Conservation (phyloP, 1,284 basidiomycete genomes). For the Earliella scabrosa region DNA sequence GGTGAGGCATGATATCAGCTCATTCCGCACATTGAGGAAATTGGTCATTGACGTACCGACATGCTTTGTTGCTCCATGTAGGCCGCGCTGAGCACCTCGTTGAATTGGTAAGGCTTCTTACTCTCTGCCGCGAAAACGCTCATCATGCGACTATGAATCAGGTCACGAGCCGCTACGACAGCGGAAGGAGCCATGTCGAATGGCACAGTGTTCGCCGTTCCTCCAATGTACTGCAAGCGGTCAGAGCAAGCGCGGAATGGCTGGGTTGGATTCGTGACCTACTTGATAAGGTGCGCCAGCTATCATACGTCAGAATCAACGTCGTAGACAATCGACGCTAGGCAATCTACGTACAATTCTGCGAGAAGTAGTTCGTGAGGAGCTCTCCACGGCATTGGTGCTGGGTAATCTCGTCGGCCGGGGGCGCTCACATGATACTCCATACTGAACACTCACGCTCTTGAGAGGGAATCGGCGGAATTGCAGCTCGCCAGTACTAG, state of each 20-base stretch:
- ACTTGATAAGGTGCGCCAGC: constrained; percentile 78
- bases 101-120: constrained; percentile 48
- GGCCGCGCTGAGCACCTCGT: constrained; percentile 78
- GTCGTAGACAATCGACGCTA: background rate
- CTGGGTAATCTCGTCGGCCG: constrained; percentile 37
- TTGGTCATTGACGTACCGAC: constrained; percentile 70
- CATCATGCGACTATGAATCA: constrained; percentile 56
- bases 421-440: too few relatives aligned
- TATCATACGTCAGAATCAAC: constrained; percentile 33
- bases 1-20: background rate
- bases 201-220: constrained; percentile 69
- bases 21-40: background rate
- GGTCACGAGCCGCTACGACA: constrained; percentile 55
- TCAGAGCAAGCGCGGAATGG: background rate
- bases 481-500: constrained; percentile 50
- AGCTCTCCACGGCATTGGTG: constrained; percentile 72
- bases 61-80: constrained; percentile 84
- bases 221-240: constrained; percentile 67
- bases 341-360: constrained; percentile 65
- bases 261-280: background rate
- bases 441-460: constrained; percentile 46
- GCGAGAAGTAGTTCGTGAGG: constrained; percentile 81
- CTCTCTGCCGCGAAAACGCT: constrained; percentile 40
- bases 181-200: constrained; percentile 60
- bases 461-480: constrained; percentile 74